Base-by-base conservation (phyloP, 768 basidiomycete species). In the Filobasidium floriforme region DNA sequence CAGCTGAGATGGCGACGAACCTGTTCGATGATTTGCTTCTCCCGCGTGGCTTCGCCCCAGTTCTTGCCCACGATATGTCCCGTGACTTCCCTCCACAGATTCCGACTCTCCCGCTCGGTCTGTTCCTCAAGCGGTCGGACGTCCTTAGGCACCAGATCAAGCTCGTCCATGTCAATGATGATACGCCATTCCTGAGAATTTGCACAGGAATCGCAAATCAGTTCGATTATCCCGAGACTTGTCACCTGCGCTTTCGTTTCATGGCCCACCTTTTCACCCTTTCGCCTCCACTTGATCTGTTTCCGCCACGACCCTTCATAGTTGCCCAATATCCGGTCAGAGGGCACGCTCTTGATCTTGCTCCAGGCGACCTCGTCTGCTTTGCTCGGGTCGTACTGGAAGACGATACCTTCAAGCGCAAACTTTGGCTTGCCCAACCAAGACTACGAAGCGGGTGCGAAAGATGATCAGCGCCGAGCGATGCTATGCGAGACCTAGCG, bases 1-100 rank as follows among this genome's bases (percentile, higher is more conserved):
- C 46, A 62, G 41, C 44, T 28, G 11, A 10, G 12, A 12, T 55
- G 37, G 37, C 28, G 19, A 65, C 64, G 26, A 41, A 62, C 66
- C 83, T 98, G 94, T 80, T 99, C 96, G 64, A 99, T 94, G 5
- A 79, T 79, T 61, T 92, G 84, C 82, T 99, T 99, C 81, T 88
- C 85, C 81, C 83, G 89, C 65, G 91, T 97, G 61, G 96, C 96
- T 49, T 93, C 90, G 26, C 84, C 83, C 79, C 84, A 99, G 74
- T 93, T 89, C 83, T 96, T 98, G 74, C 80, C 83, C 52, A 89
- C 59, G 65, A 98, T 79, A 66, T 84, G 81, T 54, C 80, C 82
- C 60, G 93, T 94, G 24, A 97, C 77, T 0, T 80, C 76, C 15
- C 88, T 86, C 96, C 96, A 98, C 62, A 98, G 77, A 80, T 84